phyloP scores from a whole-genome alignment of 192 early-diverging fungal genomes.

The Linnemannia zychae region DNA sequence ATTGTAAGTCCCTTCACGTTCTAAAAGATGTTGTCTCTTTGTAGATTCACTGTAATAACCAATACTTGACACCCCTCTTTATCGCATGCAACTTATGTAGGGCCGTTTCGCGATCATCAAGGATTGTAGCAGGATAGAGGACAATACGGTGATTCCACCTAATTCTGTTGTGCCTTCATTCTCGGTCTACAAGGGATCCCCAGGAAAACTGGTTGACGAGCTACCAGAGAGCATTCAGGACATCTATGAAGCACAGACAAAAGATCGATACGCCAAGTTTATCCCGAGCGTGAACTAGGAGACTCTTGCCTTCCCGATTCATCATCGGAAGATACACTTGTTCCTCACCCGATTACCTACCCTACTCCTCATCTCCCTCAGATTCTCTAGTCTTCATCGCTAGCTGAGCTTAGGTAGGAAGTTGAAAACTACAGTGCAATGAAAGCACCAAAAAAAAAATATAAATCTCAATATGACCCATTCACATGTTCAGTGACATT shows the following conservation, averaged over 20 bases:
- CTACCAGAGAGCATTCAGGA: slow-evolving; percentile 92
- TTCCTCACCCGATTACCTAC: not conserved
- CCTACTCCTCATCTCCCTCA: not conserved
- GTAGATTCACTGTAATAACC: slow-evolving; percentile 1
- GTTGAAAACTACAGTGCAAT: not conserved
- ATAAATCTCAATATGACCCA: not conserved
- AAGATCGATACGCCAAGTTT: slow-evolving; percentile 86
- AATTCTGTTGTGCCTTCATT: slow-evolving; percentile 94
- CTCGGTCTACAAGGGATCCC: slow-evolving; percentile 89
- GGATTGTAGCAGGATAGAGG: slow-evolving; percentile 91
- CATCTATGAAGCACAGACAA: slow-evolving; percentile 79
- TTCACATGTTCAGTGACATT: not conserved
- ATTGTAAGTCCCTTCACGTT: slow-evolving; percentile 74
- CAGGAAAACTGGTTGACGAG: slow-evolving; percentile 84
- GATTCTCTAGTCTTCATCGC: too few relatives aligned
- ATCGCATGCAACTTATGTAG: slow-evolving; percentile 54
- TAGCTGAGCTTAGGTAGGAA: not conserved
- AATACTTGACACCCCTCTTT: not conserved
- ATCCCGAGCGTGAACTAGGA: slow-evolving; percentile 58
- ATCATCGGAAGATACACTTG: too few relatives aligned
- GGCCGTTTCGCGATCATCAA: slow-evolving; percentile 97
- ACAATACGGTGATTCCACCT: slow-evolving; percentile 91
- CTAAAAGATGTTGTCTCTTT: not conserved
- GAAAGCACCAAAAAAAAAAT: not conserved
- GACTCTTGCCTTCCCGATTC: not conserved